phyloP scores from a whole-genome alignment of 1,284 basidiomycete genomes.

The Cryptococcus wingfieldii region DNA sequence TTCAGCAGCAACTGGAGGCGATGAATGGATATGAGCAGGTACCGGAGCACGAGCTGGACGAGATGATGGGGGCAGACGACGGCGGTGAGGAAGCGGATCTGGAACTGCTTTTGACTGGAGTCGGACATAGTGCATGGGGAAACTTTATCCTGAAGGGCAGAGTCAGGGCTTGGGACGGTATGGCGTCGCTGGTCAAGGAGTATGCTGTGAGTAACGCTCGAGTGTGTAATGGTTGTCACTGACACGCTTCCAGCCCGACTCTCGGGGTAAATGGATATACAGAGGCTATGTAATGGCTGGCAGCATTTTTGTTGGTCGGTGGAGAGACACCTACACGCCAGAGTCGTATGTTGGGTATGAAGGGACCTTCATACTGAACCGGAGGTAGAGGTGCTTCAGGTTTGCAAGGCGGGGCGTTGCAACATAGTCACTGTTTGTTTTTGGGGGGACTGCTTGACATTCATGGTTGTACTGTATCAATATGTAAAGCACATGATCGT shows the following conservation, averaged over 20 bases:
- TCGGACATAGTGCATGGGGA: conserved; percentile 55
- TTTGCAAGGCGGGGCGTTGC: not conserved
- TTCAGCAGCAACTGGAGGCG: conserved; percentile 39
- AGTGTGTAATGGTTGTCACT: conserved; percentile 1
- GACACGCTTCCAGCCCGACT: conserved; percentile 40
- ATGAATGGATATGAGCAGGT: conserved; percentile 43
- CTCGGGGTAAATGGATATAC: conserved; percentile 54
- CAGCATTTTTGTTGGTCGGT: conserved; percentile 45
- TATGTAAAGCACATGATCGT: not conserved
- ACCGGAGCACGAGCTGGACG: conserved; percentile 29
- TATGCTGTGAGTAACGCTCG: conserved; percentile 45
- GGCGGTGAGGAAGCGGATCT: conserved; percentile 36
- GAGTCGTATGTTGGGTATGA: conserved; percentile 49
- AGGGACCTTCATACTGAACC: conserved; percentile 49
- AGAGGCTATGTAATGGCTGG: conserved; percentile 49
- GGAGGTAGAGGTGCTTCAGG: conserved; percentile 22
- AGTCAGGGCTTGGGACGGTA: conserved; percentile 54
- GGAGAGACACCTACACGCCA: conserved; percentile 48
- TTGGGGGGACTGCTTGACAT: too few relatives aligned
- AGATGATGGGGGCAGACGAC: conserved; percentile 18
- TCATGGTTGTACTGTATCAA: not conserved
- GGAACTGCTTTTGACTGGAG: conserved; percentile 51
- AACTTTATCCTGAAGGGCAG: conserved; percentile 52
- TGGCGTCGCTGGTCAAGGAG: conserved; percentile 53
- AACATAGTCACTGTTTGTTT: too few relatives aligned